A percentile compares a stretch with the other conserved stretches of the same genome.
These are phyloP conservation scores for Pseudogymnoascus pannorum DNA, from an alignment of 2,329 filamentous ascomycete species.

Conservation along the genomic window DNA sequence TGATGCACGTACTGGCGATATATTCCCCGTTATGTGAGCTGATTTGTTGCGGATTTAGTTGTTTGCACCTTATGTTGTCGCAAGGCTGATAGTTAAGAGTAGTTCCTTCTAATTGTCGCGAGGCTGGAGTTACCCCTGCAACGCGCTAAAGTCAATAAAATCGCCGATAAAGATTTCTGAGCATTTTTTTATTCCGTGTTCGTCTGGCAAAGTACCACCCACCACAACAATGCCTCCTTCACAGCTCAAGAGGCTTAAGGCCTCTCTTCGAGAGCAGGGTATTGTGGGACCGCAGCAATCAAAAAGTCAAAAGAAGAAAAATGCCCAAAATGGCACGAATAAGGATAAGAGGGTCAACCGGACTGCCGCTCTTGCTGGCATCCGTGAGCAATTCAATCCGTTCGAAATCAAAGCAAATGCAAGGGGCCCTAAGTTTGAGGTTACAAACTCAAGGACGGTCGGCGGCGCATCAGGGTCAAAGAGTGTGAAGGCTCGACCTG, in stretches of 20 bases:
- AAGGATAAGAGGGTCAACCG: constrained; percentile 69
- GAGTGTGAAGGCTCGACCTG: constrained; percentile 64
- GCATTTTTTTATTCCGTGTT: constrained; percentile 16
- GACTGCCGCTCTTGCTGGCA: constrained; percentile 70
- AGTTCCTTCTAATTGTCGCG: not conserved
- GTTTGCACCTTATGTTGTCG: not conserved
- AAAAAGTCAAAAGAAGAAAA: constrained; percentile 84
- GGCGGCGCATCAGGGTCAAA: constrained; percentile 43
- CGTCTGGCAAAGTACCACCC: constrained; percentile 10
- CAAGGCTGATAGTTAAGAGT: not conserved
- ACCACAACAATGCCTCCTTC: constrained; percentile 72
- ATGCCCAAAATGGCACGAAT: constrained; percentile 57
- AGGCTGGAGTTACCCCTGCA: constrained; percentile 9
- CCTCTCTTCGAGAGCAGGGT: constrained; percentile 81
- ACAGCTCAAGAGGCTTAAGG: constrained; percentile 91
- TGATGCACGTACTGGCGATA: not conserved
- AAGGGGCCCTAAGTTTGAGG: constrained; percentile 75
- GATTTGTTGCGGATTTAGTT: not conserved
- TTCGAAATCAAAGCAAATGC: constrained; percentile 85
- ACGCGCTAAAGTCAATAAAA: constrained; percentile 6
- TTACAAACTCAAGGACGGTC: constrained; percentile 59
- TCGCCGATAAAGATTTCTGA: constrained; percentile 17
- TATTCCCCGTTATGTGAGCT: not conserved
- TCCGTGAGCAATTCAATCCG: constrained; percentile 95
- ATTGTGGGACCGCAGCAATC: constrained; percentile 87